Conservation (phyloP, 345 rosid species). For the Citrus inodora region DNA sequence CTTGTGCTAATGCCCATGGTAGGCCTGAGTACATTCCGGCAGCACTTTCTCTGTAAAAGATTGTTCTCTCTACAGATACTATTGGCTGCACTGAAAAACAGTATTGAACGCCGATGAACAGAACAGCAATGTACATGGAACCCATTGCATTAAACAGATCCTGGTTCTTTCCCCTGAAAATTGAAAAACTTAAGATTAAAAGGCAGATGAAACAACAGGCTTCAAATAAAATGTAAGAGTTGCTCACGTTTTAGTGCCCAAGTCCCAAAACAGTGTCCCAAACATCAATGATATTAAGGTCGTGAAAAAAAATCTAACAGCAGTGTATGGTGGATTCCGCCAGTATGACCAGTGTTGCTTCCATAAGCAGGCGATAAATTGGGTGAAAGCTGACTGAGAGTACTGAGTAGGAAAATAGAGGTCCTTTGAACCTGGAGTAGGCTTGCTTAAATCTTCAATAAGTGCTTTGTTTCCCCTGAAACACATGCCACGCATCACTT, state of each 20-base stretch:
- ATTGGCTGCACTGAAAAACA: conserved; percentile 57
- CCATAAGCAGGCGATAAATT: conserved; percentile 68
- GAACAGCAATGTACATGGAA: conserved; percentile 67
- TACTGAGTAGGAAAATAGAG: conserved; percentile 49
- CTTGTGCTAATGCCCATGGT: conserved; percentile 70
- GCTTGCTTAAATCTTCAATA: conserved; percentile 45
- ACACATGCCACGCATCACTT: background rate
- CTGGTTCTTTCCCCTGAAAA: conserved; percentile 34
- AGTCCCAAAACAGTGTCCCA: conserved; percentile 69
- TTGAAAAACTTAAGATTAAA: background rate
- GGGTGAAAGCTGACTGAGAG: conserved; percentile 52
- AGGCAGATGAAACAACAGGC: background rate
- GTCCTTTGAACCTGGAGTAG: conserved; percentile 58
- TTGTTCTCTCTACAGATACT: conserved; percentile 69
- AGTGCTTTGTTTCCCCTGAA: conserved; percentile 70
- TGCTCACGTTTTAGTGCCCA: conserved; percentile 61
- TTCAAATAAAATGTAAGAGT: background rate
- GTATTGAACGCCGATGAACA: conserved; percentile 69
- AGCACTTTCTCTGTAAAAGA: conserved; percentile 74
- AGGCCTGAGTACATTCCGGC: conserved; percentile 82
- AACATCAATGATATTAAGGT: conserved; percentile 52
- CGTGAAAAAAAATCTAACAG: conserved; percentile 64
- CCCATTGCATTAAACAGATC: conserved; percentile 70
- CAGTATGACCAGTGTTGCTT: conserved; percentile 72
- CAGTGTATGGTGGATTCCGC: conserved; percentile 73